A percentile compares a stretch with the other conserved stretches of the same genome.
phyloP scores from a whole-genome alignment of 495 filamentous ascomycete genomes.

The Chaetomium fimeti region DNA sequence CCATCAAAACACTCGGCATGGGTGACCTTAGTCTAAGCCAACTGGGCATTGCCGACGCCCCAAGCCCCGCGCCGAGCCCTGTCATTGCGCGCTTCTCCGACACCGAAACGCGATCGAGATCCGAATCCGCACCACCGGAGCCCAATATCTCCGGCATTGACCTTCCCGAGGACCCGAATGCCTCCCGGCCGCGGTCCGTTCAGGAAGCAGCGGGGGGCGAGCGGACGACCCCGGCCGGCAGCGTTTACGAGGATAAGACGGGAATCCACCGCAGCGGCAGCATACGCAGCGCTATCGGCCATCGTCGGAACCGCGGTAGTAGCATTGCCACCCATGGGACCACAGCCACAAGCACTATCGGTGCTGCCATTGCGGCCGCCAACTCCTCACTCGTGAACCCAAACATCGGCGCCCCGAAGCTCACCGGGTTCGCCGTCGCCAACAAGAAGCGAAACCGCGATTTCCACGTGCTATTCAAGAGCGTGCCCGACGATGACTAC shows the following conservation, averaged over 20 bases:
- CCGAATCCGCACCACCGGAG: conserved; percentile 49
- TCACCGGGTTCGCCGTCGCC: conserved; percentile 94
- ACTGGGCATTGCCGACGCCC: conserved; percentile 63
- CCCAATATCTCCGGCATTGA: conserved; percentile 27
- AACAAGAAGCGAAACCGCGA: conserved; percentile 94
- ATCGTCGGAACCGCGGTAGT: conserved; percentile 74
- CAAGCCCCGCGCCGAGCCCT: conserved; percentile 44
- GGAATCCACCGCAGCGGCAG: conserved; percentile 72
- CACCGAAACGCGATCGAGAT: conserved; percentile 39
- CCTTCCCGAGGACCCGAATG: conserved; percentile 35
- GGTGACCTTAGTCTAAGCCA: conserved; percentile 87
- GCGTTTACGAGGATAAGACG: conserved; percentile 65
- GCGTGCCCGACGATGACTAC: conserved; percentile 96
- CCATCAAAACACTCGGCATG: conserved; percentile 84
- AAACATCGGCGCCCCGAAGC: conserved; percentile 62
- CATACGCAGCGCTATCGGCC: conserved; percentile 72
- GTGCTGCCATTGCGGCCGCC: conserved; percentile 63
- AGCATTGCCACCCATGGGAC: conserved; percentile 71
- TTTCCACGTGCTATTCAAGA: conserved; percentile 90
- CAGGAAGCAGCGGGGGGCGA: conserved; percentile 54
- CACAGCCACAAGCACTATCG: conserved; percentile 49
- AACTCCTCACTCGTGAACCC: conserved; percentile 65
- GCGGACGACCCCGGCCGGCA: conserved; percentile 63
- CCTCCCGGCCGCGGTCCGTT: conserved; percentile 41
- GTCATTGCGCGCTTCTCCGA: conserved; percentile 46